Conservation (phyloP, 2,329 filamentous ascomycete genomes). For the Diaporthe amygdali region DNA sequence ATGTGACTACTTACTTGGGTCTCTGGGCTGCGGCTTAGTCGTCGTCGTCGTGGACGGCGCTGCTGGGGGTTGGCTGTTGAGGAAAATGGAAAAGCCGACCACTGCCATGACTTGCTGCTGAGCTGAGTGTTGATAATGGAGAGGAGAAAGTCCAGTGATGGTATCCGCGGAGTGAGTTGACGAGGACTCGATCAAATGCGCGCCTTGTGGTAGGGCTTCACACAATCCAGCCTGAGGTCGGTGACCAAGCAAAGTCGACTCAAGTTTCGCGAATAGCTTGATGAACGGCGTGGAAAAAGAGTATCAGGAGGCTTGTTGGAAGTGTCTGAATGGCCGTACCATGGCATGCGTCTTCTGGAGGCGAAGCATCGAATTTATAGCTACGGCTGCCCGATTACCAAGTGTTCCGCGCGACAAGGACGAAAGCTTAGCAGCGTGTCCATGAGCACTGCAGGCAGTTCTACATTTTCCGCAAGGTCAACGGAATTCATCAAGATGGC, state of each 20-base stretch:
- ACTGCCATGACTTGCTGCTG: neutral
- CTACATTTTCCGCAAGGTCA: constrained; percentile 7
- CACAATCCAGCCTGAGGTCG: neutral
- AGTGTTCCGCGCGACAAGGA: neutral
- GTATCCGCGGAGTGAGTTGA: neutral
- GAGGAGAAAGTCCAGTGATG: neutral
- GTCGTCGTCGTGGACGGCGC: neutral
- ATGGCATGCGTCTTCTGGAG: neutral
- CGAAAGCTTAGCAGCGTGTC: neutral
- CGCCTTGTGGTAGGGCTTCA: neutral
- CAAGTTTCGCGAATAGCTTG: neutral
- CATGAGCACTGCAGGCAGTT: neutral
- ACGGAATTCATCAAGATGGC: neutral
- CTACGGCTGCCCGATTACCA: neutral
- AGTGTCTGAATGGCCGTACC: neutral
- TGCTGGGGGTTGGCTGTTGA: neutral
- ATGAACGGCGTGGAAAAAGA: neutral
- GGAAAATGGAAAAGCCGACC: neutral
- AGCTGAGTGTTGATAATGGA: neutral
- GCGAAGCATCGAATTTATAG: constrained; percentile 20
- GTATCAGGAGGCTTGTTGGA: neutral
- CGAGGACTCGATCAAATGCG: neutral
- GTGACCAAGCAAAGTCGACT: neutral
- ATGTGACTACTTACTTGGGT: constrained; percentile 26
- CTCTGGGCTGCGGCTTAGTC: constrained; percentile 16